Evolutionary conservation across 2,329 filamentous ascomycete species (phyloP).

Genomic region (Aureobasidium sp.): DNA sequence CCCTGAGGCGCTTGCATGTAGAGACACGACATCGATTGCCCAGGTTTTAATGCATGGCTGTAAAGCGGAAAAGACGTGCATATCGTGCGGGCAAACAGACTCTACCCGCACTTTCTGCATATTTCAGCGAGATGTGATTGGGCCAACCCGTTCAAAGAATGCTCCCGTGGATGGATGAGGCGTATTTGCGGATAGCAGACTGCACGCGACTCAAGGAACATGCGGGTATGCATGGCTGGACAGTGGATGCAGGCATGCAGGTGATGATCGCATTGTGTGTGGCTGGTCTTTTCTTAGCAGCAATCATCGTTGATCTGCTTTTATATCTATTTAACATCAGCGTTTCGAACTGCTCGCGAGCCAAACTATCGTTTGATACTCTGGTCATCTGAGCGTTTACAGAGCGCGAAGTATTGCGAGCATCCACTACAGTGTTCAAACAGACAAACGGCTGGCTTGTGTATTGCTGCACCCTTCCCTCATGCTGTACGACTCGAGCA

Average conservation of each 20-base stretch:
- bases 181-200: conserved; percentile 3
- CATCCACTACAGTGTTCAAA: neutral
- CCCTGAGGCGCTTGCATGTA: conserved; percentile 6
- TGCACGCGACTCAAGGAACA: conserved; percentile 5
- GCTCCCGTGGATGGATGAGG: neutral
- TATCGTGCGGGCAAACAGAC: conserved; percentile 3
- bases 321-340: neutral
- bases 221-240: conserved; percentile 16
- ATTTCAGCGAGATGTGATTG: neutral
- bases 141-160: neutral
- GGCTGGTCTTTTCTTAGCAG: conserved; percentile 18
- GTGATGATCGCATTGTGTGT: neutral
- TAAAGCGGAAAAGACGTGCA: neutral
- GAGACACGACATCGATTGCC: neutral
- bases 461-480: neutral
- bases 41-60: conserved; percentile 8
- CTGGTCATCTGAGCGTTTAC: neutral
- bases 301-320: neutral
- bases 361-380: conserved; percentile 4
- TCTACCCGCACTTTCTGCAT: neutral
- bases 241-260: conserved; percentile 6
- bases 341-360: neutral
- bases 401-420: too few relatives aligned
- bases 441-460: conserved; percentile 6
- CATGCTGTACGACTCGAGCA: conserved; percentile 10